Evolutionary conservation across 305 asterid species (phyloP).

Genomic region (Plantago coronopus): DNA sequence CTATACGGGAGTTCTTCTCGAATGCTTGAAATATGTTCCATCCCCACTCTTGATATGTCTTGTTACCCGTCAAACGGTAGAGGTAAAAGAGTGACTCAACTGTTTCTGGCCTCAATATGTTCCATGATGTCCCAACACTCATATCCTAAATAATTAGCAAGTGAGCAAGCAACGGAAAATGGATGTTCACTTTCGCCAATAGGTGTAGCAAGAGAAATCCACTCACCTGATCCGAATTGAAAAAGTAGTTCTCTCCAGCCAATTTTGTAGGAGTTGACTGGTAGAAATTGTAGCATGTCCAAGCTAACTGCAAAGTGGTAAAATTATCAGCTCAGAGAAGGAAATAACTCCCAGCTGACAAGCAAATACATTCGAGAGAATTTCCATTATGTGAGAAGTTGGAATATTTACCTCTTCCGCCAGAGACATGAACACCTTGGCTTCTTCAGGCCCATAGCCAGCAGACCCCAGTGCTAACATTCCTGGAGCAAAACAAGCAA

Average conservation of each 20-base stretch:
- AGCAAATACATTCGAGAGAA: constrained; percentile 9
- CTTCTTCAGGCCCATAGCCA: constrained; percentile 79
- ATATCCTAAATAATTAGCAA: constrained; percentile 43
- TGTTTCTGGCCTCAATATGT: constrained; percentile 98
- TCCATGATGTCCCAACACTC: constrained; percentile 99
- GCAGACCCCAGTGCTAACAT: constrained; percentile 90
- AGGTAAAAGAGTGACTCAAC: constrained; percentile 96
- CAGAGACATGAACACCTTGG: constrained; percentile 63
- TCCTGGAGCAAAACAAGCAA: constrained; percentile 99
- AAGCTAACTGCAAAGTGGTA: constrained; percentile 67
- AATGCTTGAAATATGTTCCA: constrained; percentile 98
- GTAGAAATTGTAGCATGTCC: constrained; percentile 98
- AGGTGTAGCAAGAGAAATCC: constrained; percentile 4
- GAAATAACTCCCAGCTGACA: constrained; percentile 16
- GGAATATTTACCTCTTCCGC: constrained; percentile 79
- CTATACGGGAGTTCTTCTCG: constrained; percentile 87
- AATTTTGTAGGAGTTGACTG: constrained; percentile 90
- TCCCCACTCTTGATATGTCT: constrained; percentile 99
- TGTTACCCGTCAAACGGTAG: constrained; percentile 96
- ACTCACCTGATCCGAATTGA: constrained; percentile 62
- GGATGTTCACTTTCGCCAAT: not conserved
- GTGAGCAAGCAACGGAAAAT: constrained; percentile 13
- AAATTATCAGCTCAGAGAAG: constrained; percentile 22
- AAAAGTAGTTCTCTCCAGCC: constrained; percentile 97
- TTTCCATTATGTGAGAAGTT: constrained; percentile 15